Base-by-base conservation (phyloP, 345 rosid genomes). In the Lepidium africanum region DNA sequence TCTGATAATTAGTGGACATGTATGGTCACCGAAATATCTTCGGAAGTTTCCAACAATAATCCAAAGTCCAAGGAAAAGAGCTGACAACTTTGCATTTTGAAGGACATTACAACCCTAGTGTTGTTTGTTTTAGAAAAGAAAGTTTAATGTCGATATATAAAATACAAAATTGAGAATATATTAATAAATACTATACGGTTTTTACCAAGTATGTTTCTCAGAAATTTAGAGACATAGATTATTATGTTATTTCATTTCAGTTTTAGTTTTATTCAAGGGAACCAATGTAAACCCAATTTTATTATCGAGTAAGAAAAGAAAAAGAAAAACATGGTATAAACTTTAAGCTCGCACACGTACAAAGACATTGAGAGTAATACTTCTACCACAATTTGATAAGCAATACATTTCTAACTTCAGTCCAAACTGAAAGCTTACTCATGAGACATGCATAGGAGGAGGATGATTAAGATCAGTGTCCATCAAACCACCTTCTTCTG, bases 401-500 rank as follows among this genome's bases (percentile, higher is more conserved):
- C 25, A 52, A 52, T 11, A 53, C 41, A 53, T 12, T 60, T 35
- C 1, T 39, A 41, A 50, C 36, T 19, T 61, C 62, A 62, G 47
- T 62, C 15, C 19, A 63, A 64, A 54, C 63, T 38, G 16, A 54
- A 54, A 45, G 35, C 35, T 27, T 56, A 14, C 3, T 57, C 76
- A 72, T 15, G 50, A 47, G 59, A 57, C 10, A 37, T 27, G 37
- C 66, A 57, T 32, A 6, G 59, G 45, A 9, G 59, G 45, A 65
- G 60, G 71, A 17, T 49, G 77, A 48, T 72, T 19, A 47, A 35
- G 66, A 57, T 73, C 77, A 42, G 72, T 25, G 4, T 75, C 78
- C 65, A 63, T 68, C 65, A 68, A 46, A 23, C 88, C 89, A 50
- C 67, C 85, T 69, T 89, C 95, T 10, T 94, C 97, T 1, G 95